Base-by-base conservation (phyloP, 1,284 basidiomycete species). In the Trametes hirsuta region DNA sequence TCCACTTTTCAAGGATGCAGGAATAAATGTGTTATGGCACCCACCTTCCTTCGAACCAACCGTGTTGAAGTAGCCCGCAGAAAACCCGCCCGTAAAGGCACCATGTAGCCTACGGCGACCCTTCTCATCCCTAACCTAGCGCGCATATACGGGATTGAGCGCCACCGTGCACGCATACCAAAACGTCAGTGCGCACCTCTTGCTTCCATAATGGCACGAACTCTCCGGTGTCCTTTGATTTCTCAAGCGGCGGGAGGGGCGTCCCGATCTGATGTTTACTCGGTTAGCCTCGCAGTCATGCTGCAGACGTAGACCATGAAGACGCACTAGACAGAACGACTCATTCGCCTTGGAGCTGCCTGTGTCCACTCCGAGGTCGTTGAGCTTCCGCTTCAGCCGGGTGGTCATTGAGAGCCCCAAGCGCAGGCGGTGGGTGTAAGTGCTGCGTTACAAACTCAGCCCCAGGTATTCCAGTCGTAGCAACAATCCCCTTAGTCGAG, bases 191-290 rank as follows among this genome's bases (percentile, higher is more conserved):
- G 72, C 80, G 63, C 63, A 93, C 94, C 68, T 98, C 95, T 79
- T 98, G 97, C 73, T 99, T 94, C 97, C 97, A 99, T 53, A 97
- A 75, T 0, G 97, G 97, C 47, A 97, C 91, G 74, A 94, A 97
- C 73, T 98, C 97, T 65, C 93, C 91, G 12, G 84, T 87, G 72
- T 98, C 97, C 72, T 88, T 93, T 39, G 86, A 87, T 67, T 94
- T 94, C 66, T 92, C 91, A 18, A 98, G 84, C 0, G 94, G 88
- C 0, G 95, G 95, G 1, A 97, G 78, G 6, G 94, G 94, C 22
- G 94, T 98, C 6, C 94, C 97, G 72, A 95, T 94, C 93, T 94
- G 67, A 62, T 36, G 60, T 6, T 18, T 6, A 12, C 11, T 18
- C 30, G 30, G 10, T 18, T 4, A 36, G 66, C 65, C 65, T 57